phyloP scores from a whole-genome alignment of 2,329 filamentous ascomycete genomes.

The Aspergillus latus region DNA sequence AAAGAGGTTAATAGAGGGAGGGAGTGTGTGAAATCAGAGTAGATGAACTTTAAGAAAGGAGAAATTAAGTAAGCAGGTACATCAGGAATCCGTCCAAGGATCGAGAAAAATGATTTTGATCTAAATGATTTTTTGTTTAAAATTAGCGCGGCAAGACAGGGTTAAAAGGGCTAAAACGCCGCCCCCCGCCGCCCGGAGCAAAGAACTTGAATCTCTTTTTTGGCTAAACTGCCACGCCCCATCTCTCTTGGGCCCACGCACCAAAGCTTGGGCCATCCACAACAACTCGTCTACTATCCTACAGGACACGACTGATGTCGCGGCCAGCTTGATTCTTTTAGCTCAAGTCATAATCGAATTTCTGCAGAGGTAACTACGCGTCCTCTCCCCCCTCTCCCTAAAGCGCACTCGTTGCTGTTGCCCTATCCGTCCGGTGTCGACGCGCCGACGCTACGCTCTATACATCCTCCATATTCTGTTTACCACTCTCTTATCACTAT shows the following conservation, averaged over 20 bases:
- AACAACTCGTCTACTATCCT: neutral
- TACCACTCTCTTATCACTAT: neutral
- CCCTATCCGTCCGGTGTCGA: neutral
- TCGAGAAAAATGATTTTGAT: conserved; percentile 8
- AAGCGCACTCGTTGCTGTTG: neutral
- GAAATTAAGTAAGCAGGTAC: conserved; percentile 10
- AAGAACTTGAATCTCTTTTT: conserved; percentile 19
- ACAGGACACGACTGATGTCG: neutral
- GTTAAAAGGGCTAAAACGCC: conserved; percentile 38
- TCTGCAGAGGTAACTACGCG: conserved; percentile 4
- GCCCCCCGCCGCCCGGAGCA: conserved; percentile 21
- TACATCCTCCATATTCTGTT: neutral
- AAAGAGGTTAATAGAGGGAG: neutral
- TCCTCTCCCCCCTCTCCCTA: neutral
- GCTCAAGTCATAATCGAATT: neutral
- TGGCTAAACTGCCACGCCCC: conserved; percentile 19
- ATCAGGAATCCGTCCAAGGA: conserved; percentile 5
- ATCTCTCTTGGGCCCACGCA: conserved; percentile 21
- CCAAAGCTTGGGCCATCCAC: conserved; percentile 12
- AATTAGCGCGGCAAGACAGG: conserved; percentile 24
- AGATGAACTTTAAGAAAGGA: conserved; percentile 2
- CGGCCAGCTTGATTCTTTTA: neutral
- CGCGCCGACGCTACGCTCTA: conserved; percentile 1
- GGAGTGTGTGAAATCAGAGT: neutral
- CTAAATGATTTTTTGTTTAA: conserved; percentile 23